Evolutionary conservation across 2,329 filamentous ascomycete species (phyloP), one percentile per base, ranked within the genome.

Genomic region (Pyrenophora teres): DNA sequence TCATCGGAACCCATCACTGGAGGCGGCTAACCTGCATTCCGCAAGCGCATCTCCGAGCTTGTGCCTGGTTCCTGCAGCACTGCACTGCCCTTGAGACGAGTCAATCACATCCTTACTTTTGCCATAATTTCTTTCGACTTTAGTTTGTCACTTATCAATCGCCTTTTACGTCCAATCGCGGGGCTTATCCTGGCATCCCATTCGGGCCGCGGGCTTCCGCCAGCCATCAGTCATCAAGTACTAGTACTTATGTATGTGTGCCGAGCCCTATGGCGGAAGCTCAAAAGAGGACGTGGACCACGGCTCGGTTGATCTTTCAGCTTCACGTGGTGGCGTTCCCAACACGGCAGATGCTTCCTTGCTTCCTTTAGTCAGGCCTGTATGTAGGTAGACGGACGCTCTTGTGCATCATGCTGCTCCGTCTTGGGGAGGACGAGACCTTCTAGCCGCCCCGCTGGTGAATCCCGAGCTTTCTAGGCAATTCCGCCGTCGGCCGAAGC

Each of bases 341-440:
- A 56, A 54, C 50, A 54, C 32, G 31, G 46, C 50, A 46, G 44
- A 49, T 39, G 45, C 39, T 48, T 25, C 50, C 39, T 35, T 32
- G 50, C 33, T 36, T 21, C 13, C 50, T 35, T 19, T 15, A 30
- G 27, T 23, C 12, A 33, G 23, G 23, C 35, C 6, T 52, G 10
- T 41, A 15, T 15, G 15, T 15, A 15, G 15, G 15, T 15, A 15
- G 15, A 15, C 15, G 39, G 23, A 30, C 35, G 43, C 40, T 13
- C 25, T 40, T 19, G 52, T 37, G 27, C 12, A 37, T 27, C 31
- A n/a, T 40, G 27, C 52, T 16, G 44, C 25, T 39, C 38, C 35
- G 40, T n/a, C 23, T 40, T 23, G 10, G 33, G 35, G 9, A 35
- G 27, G 42, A 36, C 46, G 46, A 48, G 47, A 49, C 42, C 40